These are phyloP conservation scores for Gnomoniopsis sp. DNA, from an alignment of 2,329 filamentous ascomycete genomes.

Conservation along the genomic window DNA sequence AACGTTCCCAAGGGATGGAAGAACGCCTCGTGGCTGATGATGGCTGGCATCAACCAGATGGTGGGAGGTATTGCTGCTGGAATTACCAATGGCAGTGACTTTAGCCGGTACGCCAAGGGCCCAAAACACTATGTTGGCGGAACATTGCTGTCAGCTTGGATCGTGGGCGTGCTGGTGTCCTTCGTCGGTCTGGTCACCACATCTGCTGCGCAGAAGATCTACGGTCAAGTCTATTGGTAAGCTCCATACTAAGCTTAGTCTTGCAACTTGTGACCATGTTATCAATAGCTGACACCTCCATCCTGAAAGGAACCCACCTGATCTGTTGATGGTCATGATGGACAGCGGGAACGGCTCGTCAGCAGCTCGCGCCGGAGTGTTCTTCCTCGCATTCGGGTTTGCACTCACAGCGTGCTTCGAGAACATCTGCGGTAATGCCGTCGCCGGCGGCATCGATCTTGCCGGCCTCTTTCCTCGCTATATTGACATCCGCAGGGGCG, in stretches of 20 bases:
- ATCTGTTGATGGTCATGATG: constrained; percentile 42
- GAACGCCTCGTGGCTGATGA: constrained; percentile 41
- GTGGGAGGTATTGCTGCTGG: constrained; percentile 37
- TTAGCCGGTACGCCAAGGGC: constrained; percentile 37
- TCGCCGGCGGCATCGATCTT: constrained; percentile 26
- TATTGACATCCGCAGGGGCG: constrained; percentile 30
- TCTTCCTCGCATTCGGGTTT: constrained; percentile 28
- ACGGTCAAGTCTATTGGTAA: constrained; percentile 42
- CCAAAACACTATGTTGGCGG: constrained; percentile 35
- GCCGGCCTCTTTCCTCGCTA: constrained; percentile 23
- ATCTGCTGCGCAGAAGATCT: constrained; percentile 39
- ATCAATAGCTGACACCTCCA: background rate
- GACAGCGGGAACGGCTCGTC: constrained; percentile 36
- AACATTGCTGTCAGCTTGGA: constrained; percentile 34
- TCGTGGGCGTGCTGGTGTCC: constrained; percentile 37
- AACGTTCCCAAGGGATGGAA: constrained; percentile 31
- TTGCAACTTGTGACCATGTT: background rate
- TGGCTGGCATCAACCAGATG: constrained; percentile 41
- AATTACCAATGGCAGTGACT: constrained; percentile 40
- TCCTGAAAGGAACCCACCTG: constrained; percentile 32
- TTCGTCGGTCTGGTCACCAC: constrained; percentile 40
- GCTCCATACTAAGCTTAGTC: background rate
- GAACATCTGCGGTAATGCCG: constrained; percentile 33
- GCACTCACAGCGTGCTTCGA: constrained; percentile 39
- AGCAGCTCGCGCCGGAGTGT: constrained; percentile 25